Percentiles rank a stretch among this genome's conserved stretches.
Evolutionary conservation across 106 monocot species (phyloP).

Genomic region (Dendrobium chrysotoxum): DNA sequence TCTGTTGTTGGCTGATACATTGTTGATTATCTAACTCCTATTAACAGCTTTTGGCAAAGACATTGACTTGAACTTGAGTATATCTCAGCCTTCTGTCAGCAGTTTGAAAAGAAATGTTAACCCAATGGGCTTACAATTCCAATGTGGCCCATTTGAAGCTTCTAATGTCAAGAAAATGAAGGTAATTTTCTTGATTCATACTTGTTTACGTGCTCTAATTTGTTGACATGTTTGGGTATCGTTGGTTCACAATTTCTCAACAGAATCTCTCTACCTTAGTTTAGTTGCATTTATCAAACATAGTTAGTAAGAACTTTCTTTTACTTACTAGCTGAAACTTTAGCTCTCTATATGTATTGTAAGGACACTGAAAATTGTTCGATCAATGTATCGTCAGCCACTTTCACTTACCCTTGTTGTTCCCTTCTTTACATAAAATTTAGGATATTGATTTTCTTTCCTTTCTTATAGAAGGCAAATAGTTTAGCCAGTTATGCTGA

Average conservation of each 20-base stretch:
- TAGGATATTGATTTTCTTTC: too few species aligned
- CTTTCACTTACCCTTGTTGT: not conserved
- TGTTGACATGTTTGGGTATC: not conserved
- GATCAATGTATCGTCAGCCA: not conserved
- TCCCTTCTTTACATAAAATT: too few species aligned
- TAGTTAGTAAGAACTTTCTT: not conserved
- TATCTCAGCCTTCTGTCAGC: slow-evolving; percentile 42
- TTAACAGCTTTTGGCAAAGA: slow-evolving; percentile 9
- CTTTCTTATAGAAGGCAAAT: not conserved
- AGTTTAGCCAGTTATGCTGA: not conserved
- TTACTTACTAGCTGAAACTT: not conserved
- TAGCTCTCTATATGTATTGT: not conserved
- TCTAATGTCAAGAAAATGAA: slow-evolving; percentile 25
- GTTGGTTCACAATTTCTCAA: not conserved
- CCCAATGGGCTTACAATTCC: slow-evolving; percentile 12
- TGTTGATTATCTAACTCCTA: not conserved
- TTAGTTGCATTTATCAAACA: not conserved
- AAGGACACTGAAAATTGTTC: not conserved
- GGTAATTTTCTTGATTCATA: slow-evolving; percentile 15
- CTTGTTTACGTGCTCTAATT: not conserved
- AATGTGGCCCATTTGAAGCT: slow-evolving; percentile 18
- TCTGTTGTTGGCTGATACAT: not conserved
- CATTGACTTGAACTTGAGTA: slow-evolving; percentile 67
- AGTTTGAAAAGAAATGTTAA: slow-evolving; percentile 27
- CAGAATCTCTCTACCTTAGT: not conserved